Evolutionary conservation across 2,329 filamentous ascomycete genomes (phyloP), one percentile per base, ranked within the genome.

Genomic region (Ophiostoma ulmi): DNA sequence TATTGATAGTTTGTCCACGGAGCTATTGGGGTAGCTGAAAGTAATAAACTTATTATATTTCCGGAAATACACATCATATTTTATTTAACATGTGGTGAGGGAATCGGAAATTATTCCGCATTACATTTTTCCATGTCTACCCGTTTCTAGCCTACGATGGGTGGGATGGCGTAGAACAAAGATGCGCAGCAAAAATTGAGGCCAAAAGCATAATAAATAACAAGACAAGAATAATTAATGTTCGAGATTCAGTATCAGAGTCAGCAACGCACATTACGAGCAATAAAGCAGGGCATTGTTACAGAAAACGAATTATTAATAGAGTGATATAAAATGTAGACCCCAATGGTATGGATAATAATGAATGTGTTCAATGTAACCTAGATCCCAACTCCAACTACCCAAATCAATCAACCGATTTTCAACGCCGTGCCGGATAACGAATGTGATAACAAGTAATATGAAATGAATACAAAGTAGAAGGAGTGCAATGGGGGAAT

Each of bases 401-500:
- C n/a, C 55, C 26, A 61, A 61, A 13, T 10, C 55, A 13, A 31
- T 22, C 26, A 63, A 31, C 58, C 58, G 14, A 63, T 63, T 35
- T 36, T 63, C 26, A 63, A 63, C 58, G 58, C 58, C 58, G n/a
- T 63, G 58, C 58, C 4, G 58, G 26, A 63, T 63, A 63, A 63
- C 26, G 58, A 61, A 63, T 63, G 58, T 35, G 58, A 63, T 63
- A 35, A 55, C 17, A 20, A 55, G 52, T 55, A 48, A 5, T n/a
- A 17, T 48, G 44, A 17, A 48, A n/a, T 48, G 48, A 22, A 17
- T 13, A 20, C 20, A 55, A 55, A 55, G n/a, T 20, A 55, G 8
- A 22, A 55, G 17, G 26, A 20, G 26, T 44, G 17, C 20, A 17
- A 8, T 17, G 5, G 58, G 58, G 22, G 31, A 63, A 64, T 64